Percentiles rank a stretch among this genome's conserved stretches.
Conservation (phyloP, 768 basidiomycete species). For the Rhodotorula taiwanensis region DNA sequence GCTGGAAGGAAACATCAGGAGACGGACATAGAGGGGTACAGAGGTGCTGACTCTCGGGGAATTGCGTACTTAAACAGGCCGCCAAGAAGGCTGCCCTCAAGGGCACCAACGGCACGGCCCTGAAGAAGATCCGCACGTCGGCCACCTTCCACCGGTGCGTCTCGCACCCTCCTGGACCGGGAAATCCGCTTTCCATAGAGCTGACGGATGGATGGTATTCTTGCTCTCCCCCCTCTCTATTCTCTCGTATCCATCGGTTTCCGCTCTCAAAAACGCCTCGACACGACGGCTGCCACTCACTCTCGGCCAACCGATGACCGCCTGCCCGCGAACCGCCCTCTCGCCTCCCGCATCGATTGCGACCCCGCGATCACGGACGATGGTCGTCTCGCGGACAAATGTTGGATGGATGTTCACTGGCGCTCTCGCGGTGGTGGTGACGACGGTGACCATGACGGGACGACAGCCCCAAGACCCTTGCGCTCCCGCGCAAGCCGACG, state of each 20-base stretch:
- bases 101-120: slow-evolving; percentile 54
- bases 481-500: slow-evolving; percentile 70
- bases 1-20: no score
- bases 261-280: no score
- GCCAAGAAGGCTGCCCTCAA: slow-evolving; percentile 96
- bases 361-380: background rate
- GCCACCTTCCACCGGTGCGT: slow-evolving; percentile 62
- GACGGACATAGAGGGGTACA: no score
- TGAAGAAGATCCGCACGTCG: slow-evolving; percentile 55
- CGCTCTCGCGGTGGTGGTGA: no score
- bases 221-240: background rate
- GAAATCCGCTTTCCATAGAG: background rate
- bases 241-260: no score
- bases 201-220: background rate
- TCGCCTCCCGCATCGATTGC: no score
- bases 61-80: slow-evolving; percentile 42
- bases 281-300: no score
- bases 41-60: background rate
- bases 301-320: no score
- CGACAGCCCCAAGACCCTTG: slow-evolving; percentile 88
- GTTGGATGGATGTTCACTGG: no score
- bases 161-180: accelerated
- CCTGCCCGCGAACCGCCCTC: background rate
- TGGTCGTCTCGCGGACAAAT: no score
- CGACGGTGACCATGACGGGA: no score